A percentile compares a stretch with the other conserved stretches of the same genome.
Conservation (phyloP, 768 basidiomycete species). For the Termitomyces eurrhizus region DNA sequence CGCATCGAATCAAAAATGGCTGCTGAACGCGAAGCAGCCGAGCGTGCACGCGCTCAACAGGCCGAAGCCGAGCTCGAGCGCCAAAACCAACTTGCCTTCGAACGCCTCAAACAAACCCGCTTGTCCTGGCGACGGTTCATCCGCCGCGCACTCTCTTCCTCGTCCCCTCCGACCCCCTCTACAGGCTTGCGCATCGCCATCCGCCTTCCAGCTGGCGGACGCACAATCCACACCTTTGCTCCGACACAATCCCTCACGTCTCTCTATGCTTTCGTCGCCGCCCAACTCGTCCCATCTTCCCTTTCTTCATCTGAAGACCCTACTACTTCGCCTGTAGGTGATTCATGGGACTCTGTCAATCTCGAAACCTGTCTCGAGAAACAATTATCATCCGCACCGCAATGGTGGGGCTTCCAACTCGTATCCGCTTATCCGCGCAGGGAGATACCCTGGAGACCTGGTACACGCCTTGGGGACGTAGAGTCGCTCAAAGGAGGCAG, state of each 20-base stretch:
- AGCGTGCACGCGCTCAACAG: conserved; percentile 29
- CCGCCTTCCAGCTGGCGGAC: conserved; percentile 34
- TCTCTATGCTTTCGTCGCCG: conserved; percentile 74
- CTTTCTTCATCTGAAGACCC: conserved; percentile 38
- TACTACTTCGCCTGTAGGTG: conserved; percentile 33
- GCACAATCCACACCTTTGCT: conserved; percentile 57
- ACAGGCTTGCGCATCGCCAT: background rate
- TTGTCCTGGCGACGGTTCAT: conserved; percentile 43
- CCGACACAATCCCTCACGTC: conserved; percentile 47
- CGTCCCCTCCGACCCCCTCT: background rate
- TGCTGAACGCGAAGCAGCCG: conserved; percentile 29
- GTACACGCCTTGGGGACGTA: conserved; percentile 38
- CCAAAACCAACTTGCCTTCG: background rate
- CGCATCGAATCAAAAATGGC: conserved; percentile 54
- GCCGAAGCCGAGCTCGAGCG: conserved; percentile 24
- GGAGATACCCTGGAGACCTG: conserved; percentile 50
- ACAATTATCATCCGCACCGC: conserved; percentile 5
- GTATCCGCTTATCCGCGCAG: conserved; percentile 65
- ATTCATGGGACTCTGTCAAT: conserved; percentile 28
- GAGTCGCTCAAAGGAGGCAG: conserved; percentile 52
- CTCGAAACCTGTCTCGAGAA: conserved; percentile 34
- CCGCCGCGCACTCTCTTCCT: conserved; percentile 33
- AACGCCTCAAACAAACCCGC: background rate
- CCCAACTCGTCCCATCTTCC: conserved; percentile 45
- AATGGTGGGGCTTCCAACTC: conserved; percentile 76